Conservation (phyloP, 805 yeast species). For the Lipomyces starkeyi region DNA sequence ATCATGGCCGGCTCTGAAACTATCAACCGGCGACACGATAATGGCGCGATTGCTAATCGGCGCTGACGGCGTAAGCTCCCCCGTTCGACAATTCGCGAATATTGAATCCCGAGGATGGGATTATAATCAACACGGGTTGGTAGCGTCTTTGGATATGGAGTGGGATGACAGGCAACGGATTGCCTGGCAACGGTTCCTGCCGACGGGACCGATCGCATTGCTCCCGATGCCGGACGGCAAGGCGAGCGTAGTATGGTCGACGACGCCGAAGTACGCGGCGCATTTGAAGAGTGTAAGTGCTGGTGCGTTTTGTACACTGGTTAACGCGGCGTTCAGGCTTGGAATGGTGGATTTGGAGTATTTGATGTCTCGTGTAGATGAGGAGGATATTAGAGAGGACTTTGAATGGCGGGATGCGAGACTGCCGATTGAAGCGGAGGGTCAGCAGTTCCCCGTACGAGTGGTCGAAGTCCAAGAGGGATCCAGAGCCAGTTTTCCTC, state of each 20-base stretch:
- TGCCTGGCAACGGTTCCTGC: conserved; percentile 94
- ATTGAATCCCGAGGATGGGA: conserved; percentile 93
- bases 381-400: conserved; percentile 61
- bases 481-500: conserved; percentile 87
- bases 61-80: conserved; percentile 95
- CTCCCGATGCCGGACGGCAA: conserved; percentile 84
- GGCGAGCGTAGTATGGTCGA: conserved; percentile 95
- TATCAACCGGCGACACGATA: conserved; percentile 67
- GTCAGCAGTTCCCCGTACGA: conserved; percentile 67
- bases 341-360: conserved; percentile 77
- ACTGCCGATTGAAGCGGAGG: conserved; percentile 56
- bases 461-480: conserved; percentile 62
- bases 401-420: conserved; percentile 70
- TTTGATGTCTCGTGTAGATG: conserved; percentile 52
- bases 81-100: conserved; percentile 80
- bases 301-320: conserved; percentile 66
- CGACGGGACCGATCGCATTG: conserved; percentile 91
- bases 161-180: conserved; percentile 69
- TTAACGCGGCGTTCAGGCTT: conserved; percentile 87
- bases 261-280: conserved; percentile 74
- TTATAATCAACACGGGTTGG: conserved; percentile 88
- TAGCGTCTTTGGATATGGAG: conserved; percentile 80
- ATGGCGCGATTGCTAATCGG: conserved; percentile 60
- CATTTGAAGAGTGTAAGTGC: conserved; percentile 64
- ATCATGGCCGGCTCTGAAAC: conserved; percentile 76